Evolutionary conservation across 495 filamentous ascomycete species (phyloP), one percentile per base, ranked within the genome.

Genomic region (Tuber borchii): DNA sequence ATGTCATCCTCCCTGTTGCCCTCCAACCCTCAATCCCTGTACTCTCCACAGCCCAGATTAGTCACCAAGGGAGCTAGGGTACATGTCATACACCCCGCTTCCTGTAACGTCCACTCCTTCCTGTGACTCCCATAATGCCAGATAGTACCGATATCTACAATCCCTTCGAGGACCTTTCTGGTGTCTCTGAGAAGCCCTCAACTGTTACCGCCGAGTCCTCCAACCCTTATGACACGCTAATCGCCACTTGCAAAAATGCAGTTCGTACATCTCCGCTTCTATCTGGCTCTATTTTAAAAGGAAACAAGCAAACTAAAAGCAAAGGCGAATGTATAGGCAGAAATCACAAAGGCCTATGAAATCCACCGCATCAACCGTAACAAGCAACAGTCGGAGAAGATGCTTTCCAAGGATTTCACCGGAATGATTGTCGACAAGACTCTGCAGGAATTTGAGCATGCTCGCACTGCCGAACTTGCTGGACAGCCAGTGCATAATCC

Each of bases 211-310:
- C 85, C 69, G 84, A 85, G 0, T 86, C 84, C 68, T 84, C 86
- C 71, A 97, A 94, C 77, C 94, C 93, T 0, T 97, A 95, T 82
- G 87, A 94, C 80, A 88, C 90, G 19, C 84, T 97, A 51, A 90
- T 97, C 73, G 82, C 88, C 42, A 86, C 87, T 17, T 90, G 88
- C 79, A 78, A 88, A 26, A 85, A 89, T 76, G 85, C 89, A 78
- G 92, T 93, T 86, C 83, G 76, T 73, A 46, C 39, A 42, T 26
- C 75, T 37, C 40, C 31, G 26, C 68, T 20, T 73, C 65, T 31
- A 37, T 9, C 14, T 70, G 48, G 12, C 39, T 2, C 37, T 70
- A 20, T 40, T 73, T 79, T 71, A 69, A 42, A 68, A 45, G 31
- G 69, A n/a, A 61, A 45, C 39, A 6, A 40, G 39, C n/a, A 61